Percentiles rank a stretch among this genome's conserved stretches.
These are phyloP conservation scores for Cydonia oblonga DNA, from an alignment of 331 rosid species.

Conservation along the genomic window DNA sequence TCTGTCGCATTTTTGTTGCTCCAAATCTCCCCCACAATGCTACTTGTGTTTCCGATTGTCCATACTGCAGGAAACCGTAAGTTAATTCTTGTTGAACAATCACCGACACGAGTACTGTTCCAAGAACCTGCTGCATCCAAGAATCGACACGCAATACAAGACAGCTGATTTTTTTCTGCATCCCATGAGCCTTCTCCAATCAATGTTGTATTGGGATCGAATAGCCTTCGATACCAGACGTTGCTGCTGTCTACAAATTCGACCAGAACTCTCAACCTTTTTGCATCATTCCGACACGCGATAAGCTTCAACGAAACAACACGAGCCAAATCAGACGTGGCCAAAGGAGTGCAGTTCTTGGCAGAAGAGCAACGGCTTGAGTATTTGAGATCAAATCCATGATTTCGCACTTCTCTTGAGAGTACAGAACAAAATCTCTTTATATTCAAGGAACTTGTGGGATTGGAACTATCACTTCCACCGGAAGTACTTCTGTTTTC, in stretches of 20 bases:
- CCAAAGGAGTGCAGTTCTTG: conserved; percentile 34
- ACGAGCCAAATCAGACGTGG: conserved; percentile 16
- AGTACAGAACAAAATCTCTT: conserved; percentile 17
- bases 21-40: conserved; percentile 48
- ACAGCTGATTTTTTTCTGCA: conserved; percentile 17
- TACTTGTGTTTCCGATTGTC: conserved; percentile 41
- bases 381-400: conserved; percentile 29
- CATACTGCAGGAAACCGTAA: conserved; percentile 29
- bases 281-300: conserved; percentile 14
- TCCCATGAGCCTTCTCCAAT: conserved; percentile 68
- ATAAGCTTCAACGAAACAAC: conserved; percentile 18
- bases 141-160: conserved; percentile 36
- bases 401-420: not conserved
- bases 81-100: conserved; percentile 41
- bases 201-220: conserved; percentile 28
- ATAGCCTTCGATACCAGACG: not conserved
- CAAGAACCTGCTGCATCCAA: not conserved
- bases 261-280: conserved; percentile 26
- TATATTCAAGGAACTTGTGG: not conserved
- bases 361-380: conserved; percentile 28
- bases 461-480: conserved; percentile 5
- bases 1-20: conserved; percentile 27
- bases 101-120: conserved; percentile 20
- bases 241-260: not conserved
- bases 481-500: not conserved